Conservation (phyloP, 2,329 filamentous ascomycete genomes). For the Fusarium sp. region DNA sequence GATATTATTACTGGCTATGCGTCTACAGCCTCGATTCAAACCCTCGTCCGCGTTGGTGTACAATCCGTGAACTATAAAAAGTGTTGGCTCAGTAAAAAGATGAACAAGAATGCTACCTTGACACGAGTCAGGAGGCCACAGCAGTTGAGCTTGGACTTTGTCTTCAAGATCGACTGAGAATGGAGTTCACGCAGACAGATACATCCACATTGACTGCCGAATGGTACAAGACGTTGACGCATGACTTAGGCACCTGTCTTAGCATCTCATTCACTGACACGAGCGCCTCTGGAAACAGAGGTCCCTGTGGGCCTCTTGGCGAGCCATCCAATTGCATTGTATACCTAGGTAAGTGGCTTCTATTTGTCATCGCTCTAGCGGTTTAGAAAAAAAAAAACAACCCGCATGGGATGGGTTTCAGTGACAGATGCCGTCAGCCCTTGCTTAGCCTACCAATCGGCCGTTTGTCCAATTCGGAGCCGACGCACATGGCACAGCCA, state of each 20-base stretch:
- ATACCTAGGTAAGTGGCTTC: neutral
- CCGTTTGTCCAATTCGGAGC: constrained; percentile 24
- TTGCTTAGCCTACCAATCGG: constrained; percentile 14
- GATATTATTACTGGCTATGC: neutral
- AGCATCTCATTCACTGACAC: constrained; percentile 17
- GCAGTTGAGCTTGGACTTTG: neutral
- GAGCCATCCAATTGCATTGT: constrained; percentile 6
- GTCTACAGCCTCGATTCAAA: neutral
- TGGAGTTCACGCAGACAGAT: neutral
- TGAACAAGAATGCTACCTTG: neutral
- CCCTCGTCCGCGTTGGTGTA: neutral
- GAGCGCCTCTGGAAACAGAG: constrained; percentile 9
- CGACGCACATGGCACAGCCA: constrained; percentile 6
- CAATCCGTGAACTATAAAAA: neutral
- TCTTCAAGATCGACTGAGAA: neutral
- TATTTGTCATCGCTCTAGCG: neutral
- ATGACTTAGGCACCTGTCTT: constrained; percentile 19
- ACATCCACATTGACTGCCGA: neutral
- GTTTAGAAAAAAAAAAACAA: neutral
- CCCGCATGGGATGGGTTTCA: neutral
- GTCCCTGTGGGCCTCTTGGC: neutral
- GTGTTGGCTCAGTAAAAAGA: neutral
- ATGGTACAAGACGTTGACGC: neutral
- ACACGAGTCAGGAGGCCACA: neutral
- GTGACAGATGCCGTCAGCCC: constrained; percentile 1